Percentiles rank a stretch among this genome's conserved stretches.
phyloP scores from a whole-genome alignment of 2,329 filamentous ascomycete genomes.

The Atkinsonella hypoxylon region DNA sequence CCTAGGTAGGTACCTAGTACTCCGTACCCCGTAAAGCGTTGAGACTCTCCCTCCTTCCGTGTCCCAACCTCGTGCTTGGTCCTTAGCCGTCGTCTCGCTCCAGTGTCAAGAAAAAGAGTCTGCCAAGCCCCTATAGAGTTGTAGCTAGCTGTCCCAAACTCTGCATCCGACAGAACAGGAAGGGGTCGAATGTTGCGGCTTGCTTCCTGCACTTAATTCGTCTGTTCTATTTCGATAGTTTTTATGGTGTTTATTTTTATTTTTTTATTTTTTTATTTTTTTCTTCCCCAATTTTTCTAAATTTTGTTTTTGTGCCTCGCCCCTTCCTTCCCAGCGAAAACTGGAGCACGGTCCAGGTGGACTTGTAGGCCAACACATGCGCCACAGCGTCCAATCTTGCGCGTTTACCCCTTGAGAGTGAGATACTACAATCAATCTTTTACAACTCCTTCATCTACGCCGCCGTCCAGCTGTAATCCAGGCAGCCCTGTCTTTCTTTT shows the following conservation, averaged over 20 bases:
- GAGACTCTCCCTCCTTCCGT: not conserved
- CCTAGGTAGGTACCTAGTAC: too few relatives aligned
- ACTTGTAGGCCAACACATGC: not conserved
- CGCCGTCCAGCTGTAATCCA: not conserved
- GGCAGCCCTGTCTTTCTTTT: not conserved
- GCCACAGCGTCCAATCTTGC: conserved; percentile 3
- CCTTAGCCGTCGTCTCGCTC: not conserved
- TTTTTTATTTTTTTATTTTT: too few relatives aligned
- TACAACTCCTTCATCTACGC: conserved; percentile 4
- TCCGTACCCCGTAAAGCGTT: too few relatives aligned
- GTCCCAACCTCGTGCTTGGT: not conserved
- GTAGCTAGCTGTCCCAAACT: too few relatives aligned
- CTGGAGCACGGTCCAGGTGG: not conserved
- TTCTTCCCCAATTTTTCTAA: too few relatives aligned
- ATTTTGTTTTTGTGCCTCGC: too few relatives aligned
- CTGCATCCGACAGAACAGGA: too few relatives aligned
- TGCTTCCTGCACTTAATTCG: too few relatives aligned
- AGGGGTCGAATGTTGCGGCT: too few relatives aligned
- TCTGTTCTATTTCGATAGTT: too few relatives aligned
- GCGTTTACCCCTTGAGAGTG: not conserved
- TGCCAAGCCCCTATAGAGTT: not conserved
- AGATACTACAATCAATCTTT: not conserved
- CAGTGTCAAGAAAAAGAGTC: not conserved
- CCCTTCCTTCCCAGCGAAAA: too few relatives aligned
- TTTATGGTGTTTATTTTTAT: too few relatives aligned